Conservation (phyloP, 2,329 filamentous ascomycete species). For the Arthrobotrys sinensis region DNA sequence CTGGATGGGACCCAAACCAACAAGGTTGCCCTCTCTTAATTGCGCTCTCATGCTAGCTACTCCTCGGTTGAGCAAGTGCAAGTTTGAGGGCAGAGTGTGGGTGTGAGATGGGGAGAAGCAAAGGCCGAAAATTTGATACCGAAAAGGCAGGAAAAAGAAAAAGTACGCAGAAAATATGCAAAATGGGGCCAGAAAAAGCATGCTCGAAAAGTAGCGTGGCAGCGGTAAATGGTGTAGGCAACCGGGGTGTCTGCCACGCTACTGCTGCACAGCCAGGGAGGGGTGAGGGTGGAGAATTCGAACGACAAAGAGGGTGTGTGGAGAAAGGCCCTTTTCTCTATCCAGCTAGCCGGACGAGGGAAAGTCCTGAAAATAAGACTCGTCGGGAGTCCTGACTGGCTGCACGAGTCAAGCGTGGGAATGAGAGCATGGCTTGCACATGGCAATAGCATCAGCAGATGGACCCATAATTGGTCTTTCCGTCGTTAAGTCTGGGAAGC, state of each 20-base stretch:
- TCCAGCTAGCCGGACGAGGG: constrained; percentile 33
- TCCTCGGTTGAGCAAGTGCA: constrained; percentile 53
- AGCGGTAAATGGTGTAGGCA: constrained; percentile 62
- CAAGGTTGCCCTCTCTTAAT: constrained; percentile 37
- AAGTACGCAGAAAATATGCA: constrained; percentile 34
- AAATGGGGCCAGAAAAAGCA: constrained; percentile 45
- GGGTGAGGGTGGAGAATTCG: constrained; percentile 48
- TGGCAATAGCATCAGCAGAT: constrained; percentile 34
- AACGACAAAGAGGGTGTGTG: constrained; percentile 15
- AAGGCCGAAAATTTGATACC: constrained; percentile 58
- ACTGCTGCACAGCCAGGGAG: constrained; percentile 60
- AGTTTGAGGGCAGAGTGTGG: constrained; percentile 12
- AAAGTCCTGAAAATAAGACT: constrained; percentile 42
- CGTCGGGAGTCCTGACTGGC: constrained; percentile 37
- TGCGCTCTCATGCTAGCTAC: constrained; percentile 17
- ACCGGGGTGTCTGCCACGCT: constrained; percentile 61
- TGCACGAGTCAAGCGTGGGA: constrained; percentile 32
- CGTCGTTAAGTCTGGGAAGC: constrained; percentile 19
- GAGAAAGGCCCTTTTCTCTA: constrained; percentile 43
- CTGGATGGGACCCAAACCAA: constrained; percentile 34
- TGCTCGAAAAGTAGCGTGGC: constrained; percentile 60
- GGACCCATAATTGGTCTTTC: constrained; percentile 24
- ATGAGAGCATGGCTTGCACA: constrained; percentile 25
- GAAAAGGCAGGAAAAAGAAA: constrained; percentile 52
- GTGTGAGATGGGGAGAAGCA: constrained; percentile 26